These are phyloP conservation scores for Sparassis latifolia DNA, from an alignment of 1,284 basidiomycete species.

Conservation along the genomic window DNA sequence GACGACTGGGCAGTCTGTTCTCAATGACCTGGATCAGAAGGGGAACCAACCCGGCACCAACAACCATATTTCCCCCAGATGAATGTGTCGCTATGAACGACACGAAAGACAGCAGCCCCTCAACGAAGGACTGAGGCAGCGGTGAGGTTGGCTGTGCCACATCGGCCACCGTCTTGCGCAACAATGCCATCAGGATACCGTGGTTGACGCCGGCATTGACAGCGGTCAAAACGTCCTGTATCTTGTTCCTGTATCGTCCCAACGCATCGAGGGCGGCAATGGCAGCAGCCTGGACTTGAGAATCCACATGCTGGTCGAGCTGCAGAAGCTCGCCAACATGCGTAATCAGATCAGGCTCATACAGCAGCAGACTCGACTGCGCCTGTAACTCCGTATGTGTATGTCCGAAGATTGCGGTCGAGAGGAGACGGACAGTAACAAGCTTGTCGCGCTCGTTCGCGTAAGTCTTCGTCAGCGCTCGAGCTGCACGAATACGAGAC, in stretches of 20 bases:
- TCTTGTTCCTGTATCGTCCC: conserved; percentile 76
- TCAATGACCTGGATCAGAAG: conserved; percentile 86
- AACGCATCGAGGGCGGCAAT: conserved; percentile 88
- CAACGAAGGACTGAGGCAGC: conserved; percentile 78
- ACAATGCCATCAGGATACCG: conserved; percentile 84
- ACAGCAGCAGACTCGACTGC: conserved; percentile 81
- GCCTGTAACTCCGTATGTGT: conserved; percentile 78
- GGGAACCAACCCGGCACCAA: conserved; percentile 94
- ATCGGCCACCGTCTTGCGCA: conserved; percentile 75
- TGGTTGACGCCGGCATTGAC: conserved; percentile 96
- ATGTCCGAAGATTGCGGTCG: conserved; percentile 87
- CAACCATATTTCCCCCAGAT: conserved; percentile 86
- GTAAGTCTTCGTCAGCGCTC: conserved; percentile 53
- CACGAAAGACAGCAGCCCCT: conserved; percentile 82
- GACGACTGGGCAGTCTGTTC: conserved; percentile 59
- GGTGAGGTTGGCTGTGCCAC: conserved; percentile 58
- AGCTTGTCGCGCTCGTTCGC: conserved; percentile 73
- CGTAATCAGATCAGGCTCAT: conserved; percentile 86
- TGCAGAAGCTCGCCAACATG: conserved; percentile 89
- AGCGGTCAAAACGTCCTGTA: conserved; percentile 84
- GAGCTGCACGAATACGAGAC: conserved; percentile 80
- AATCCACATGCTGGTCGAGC: conserved; percentile 63
- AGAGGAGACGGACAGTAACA: conserved; percentile 75
- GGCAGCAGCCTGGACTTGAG: conserved; percentile 75
- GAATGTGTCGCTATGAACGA: conserved; percentile 83